Evolutionary conservation across 345 rosid species (phyloP), one percentile per base, ranked within the genome.

Genomic region (Salix dunnii): DNA sequence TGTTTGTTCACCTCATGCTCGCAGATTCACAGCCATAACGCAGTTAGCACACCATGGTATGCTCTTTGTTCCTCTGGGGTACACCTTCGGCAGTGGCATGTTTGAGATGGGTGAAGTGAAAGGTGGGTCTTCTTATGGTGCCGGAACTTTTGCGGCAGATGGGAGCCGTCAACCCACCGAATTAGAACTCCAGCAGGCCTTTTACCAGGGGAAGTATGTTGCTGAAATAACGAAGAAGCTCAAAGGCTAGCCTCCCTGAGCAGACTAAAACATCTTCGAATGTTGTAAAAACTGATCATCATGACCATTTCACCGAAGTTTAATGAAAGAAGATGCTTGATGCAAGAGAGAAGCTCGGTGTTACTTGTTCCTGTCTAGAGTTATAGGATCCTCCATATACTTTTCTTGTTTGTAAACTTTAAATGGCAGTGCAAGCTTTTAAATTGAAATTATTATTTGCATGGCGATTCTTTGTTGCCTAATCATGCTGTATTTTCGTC

Each of bases 71-170:
- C 99, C 99, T 4, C 78, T 90, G 6, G 98, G 99, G 3, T 95
- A 91, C 85, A 95, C 97, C 2, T 91, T 91, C 40, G 99, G 97
- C 30, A 80, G 78, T 14, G 86, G 90, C 77, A 95, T 95, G 99
- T 95, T 85, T 28, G 97, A 90, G 87, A 93, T 91, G 97, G 80
- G 82, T 73, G 90, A 93, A 84, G 96, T 93, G 80, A 95, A 90
- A 77, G 99, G 97, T 23, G 99, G 99, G 11, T 96, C 98, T 28
- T 80, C 89, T 23, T 96, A 96, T 68, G 98, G 99, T 43, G 90
- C 97, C 3, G 99, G 99, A 76, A 96, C 99, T 75, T 93, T 81
- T 55, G 98, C 99, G 23, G 96, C 91, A 0, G 97, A 91, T 61
- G 97, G 97, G 27, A 86, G 88, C 33, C 92, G 97, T 12, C 81